phyloP scores from a whole-genome alignment of 805 yeast genomes.

The Teunomyces pallodes region DNA sequence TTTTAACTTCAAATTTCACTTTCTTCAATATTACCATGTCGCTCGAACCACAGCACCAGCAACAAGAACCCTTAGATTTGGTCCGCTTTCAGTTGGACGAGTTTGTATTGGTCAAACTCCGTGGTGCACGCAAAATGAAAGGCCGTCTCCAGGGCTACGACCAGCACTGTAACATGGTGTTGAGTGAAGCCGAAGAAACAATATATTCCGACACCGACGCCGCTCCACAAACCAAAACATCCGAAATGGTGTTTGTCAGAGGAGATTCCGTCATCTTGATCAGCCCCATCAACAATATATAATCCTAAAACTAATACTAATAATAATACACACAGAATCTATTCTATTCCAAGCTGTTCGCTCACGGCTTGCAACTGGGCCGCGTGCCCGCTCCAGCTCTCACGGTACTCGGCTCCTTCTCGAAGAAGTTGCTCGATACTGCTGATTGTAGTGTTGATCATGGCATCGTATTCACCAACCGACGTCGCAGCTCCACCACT shows the following conservation, averaged over 20 bases:
- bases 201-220: conserved; percentile 54
- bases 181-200: conserved; percentile 89
- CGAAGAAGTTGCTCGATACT: conserved; percentile 28
- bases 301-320: neutral
- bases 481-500: neutral
- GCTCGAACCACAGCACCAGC: conserved; percentile 21
- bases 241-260: conserved; percentile 92
- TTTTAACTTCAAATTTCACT: neutral
- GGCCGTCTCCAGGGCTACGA: conserved; percentile 94
- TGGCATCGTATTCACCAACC: conserved; percentile 27
- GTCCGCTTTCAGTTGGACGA: conserved; percentile 86
- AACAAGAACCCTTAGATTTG: conserved; percentile 81
- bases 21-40: conserved; percentile 22
- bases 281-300: conserved; percentile 35
- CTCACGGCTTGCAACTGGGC: conserved; percentile 27
- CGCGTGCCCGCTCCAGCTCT: conserved; percentile 36
- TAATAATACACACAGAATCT: no score
- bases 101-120: conserved; percentile 77
- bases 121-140: conserved; percentile 90
- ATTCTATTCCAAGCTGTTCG: conserved; percentile 9
- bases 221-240: conserved; percentile 49
- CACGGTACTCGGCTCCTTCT: conserved; percentile 32
- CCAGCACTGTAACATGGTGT: conserved; percentile 93
- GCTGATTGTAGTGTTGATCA: conserved; percentile 21
- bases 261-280: conserved; percentile 96